Evolutionary conservation across 192 early-diverging fungal species (phyloP).

Genomic region (Coemansia sp.): DNA sequence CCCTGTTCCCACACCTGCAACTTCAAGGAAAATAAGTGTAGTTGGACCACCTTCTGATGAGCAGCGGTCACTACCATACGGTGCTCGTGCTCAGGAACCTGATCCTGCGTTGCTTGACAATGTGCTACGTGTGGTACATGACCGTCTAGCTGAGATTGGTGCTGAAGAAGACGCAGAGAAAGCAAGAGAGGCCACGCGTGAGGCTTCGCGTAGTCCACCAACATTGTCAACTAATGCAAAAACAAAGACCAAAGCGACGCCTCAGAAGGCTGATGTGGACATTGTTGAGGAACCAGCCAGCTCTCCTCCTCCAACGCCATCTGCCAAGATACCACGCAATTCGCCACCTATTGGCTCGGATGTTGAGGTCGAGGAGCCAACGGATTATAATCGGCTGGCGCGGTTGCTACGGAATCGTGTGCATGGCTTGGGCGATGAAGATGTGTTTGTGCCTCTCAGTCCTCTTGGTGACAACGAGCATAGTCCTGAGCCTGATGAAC

Average conservation of each 20-base stretch:
- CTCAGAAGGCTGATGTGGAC: conserved; percentile 16
- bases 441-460: conserved; percentile 34
- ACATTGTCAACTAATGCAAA: not conserved
- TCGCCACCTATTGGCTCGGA: conserved; percentile 9
- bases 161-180: conserved; percentile 22
- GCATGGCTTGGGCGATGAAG: conserved; percentile 23
- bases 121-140: conserved; percentile 41
- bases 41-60: not conserved
- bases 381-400: conserved; percentile 34
- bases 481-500: conserved; percentile 1
- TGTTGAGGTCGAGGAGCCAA: conserved; percentile 46
- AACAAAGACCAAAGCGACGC: not conserved
- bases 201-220: not conserved
- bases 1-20: not conserved
- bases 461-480: conserved; percentile 14
- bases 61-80: not conserved
- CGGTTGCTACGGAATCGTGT: conserved; percentile 38
- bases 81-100: not conserved
- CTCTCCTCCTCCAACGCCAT: not conserved
- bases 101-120: conserved; percentile 34
- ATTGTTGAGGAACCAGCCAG: conserved; percentile 15
- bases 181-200: not conserved
- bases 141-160: conserved; percentile 36
- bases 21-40: not conserved
- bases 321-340: not conserved